Evolutionary conservation across 192 early-diverging fungal genomes (phyloP).

Genomic region (Coemansia sp.): DNA sequence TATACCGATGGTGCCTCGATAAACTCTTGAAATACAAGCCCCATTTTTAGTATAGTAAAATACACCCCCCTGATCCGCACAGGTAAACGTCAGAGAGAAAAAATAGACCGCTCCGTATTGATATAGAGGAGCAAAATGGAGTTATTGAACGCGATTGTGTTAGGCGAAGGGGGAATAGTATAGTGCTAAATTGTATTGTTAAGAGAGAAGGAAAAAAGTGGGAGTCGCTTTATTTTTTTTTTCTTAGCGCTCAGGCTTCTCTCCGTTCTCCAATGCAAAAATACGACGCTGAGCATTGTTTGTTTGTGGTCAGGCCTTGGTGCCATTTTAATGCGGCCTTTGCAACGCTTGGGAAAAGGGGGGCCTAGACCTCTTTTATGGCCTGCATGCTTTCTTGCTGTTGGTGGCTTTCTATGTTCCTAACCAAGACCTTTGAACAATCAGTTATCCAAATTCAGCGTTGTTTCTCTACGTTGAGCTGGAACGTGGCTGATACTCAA

Average conservation of each 20-base stretch:
- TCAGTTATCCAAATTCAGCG: not conserved
- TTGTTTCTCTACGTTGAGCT: not conserved
- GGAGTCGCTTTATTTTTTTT: not conserved
- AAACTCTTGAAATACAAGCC: conserved; percentile 44
- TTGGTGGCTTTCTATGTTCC: not conserved
- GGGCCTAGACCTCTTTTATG: not conserved
- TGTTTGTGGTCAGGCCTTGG: conserved; percentile 1
- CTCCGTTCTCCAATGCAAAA: no score
- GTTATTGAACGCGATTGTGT: not conserved
- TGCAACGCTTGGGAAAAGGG: not conserved
- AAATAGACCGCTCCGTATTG: not conserved
- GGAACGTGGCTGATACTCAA: not conserved
- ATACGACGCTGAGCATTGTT: not conserved
- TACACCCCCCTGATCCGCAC: not conserved
- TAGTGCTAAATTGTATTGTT: not conserved
- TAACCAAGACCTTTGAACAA: not conserved
- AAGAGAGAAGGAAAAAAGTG: not conserved
- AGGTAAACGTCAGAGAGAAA: no score
- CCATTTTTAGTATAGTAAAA: conserved; percentile 21
- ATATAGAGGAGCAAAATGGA: not conserved
- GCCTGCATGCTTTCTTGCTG: not conserved
- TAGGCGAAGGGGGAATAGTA: not conserved
- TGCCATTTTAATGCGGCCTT: not conserved
- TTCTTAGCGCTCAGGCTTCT: not conserved
- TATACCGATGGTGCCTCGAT: conserved; percentile 40